These are phyloP conservation scores for Entelexis sorbosivorans DNA, from an alignment of 1,139 yeast species.

Conservation along the genomic window DNA sequence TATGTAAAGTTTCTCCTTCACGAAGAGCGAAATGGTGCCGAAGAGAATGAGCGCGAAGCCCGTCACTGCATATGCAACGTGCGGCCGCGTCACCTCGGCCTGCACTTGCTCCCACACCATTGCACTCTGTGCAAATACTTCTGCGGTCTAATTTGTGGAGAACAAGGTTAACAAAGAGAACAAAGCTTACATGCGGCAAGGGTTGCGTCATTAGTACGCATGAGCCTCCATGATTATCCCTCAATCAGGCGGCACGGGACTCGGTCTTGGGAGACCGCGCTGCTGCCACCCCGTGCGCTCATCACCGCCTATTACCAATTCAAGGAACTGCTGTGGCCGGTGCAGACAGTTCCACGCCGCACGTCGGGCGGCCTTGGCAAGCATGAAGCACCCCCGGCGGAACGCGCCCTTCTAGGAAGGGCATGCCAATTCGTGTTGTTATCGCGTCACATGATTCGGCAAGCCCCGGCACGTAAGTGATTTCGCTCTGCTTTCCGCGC, in stretches of 20 bases:
- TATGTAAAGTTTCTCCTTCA: conserved; percentile 77
- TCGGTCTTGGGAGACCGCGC: background rate
- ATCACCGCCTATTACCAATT: background rate
- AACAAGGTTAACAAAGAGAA: background rate
- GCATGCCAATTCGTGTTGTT: no score
- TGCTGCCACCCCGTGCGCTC: background rate
- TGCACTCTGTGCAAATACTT: background rate
- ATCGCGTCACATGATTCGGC: no score
- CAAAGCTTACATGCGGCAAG: background rate
- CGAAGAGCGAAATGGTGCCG: conserved; percentile 80
- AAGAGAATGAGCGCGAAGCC: conserved; percentile 83
- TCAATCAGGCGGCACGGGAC: background rate
- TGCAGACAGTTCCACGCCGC: no score
- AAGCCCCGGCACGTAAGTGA: no score
- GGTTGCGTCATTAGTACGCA: background rate
- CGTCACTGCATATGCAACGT: conserved; percentile 83
- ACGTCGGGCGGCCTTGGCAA: no score
- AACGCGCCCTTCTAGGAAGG: no score
- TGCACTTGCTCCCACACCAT: conserved; percentile 21
- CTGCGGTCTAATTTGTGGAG: background rate
- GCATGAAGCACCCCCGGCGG: no score
- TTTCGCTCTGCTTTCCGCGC: no score
- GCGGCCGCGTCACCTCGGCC: conserved; percentile 45
- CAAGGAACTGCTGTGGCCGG: background rate
- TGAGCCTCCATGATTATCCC: background rate